Base-by-base conservation (phyloP, 495 filamentous ascomycete species). In the Penicillium simplicissimum region DNA sequence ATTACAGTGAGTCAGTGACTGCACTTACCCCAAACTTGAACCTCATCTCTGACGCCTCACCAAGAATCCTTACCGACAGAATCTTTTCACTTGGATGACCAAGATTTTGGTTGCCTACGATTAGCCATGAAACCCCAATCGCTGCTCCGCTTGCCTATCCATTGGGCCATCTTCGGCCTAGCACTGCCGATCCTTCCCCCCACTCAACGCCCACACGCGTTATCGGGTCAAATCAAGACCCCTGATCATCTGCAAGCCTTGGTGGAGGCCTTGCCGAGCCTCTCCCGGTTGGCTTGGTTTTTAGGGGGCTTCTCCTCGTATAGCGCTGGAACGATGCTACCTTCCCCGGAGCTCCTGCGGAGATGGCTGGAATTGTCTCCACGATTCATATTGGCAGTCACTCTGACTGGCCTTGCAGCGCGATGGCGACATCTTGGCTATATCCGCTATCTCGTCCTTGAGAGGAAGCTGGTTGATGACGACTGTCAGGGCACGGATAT, bases 311-410 rank as follows among this genome's bases (percentile, higher is more conserved):
- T 55, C 47, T 58, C 47, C 57, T 62, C 56, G 40, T 61, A 59
- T 58, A 13, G 14, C 3, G 25, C 34, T n/a, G 43, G 14, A 52
- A 21, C 35, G 52, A 65, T 66, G 49, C 43, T 47, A 65, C 67
- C 67, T 60, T 59, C 43, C 49, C 66, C 68, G 68, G 66, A 66
- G 48, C 60, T 68, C 68, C 66, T 58, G 62, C 68, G 66, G 66
- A 64, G 66, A 62, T 68, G 43, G 23, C 56, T 62, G 56, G 21
- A 34, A 21, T 11, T 8, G 31, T 52, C 60, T 37, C 66, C 66
- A 61, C 62, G 59, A 48, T 43, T 14, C 14, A 48, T 34, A 19
- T n/a, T n/a, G 21, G 13, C 42, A 31, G 42, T 52, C 47, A 19
- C 7, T 31, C 19, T 53, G 31, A 59, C 55, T 58, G 59, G 52